These are phyloP conservation scores for Cryptococcus sp. DNA, from an alignment of 1,284 basidiomycete genomes.

Conservation along the genomic window DNA sequence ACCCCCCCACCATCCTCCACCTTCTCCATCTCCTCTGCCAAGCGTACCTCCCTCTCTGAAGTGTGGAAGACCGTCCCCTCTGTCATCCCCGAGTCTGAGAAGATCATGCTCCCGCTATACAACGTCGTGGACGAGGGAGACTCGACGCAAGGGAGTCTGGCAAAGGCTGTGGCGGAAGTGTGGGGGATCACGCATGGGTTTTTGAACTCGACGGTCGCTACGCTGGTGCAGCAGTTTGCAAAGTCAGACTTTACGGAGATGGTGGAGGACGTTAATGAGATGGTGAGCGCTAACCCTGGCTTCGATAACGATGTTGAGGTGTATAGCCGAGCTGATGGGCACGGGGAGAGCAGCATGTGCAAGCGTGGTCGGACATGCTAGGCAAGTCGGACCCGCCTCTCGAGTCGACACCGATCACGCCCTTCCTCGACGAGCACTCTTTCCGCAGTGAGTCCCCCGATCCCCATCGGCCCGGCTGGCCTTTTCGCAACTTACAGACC, in stretches of 20 bases:
- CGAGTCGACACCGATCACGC: conserved; percentile 68
- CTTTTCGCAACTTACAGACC: background rate
- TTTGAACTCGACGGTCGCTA: conserved; percentile 67
- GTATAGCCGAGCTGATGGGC: background rate
- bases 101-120: conserved; percentile 70
- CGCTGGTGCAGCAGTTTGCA: conserved; percentile 49
- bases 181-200: conserved; percentile 85
- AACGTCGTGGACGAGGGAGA: conserved; percentile 80
- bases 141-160: conserved; percentile 71
- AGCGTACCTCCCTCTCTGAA: conserved; percentile 28
- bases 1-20: conserved; percentile 15
- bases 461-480: background rate
- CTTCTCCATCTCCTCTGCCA: conserved; percentile 14
- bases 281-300: conserved; percentile 35
- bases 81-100: conserved; percentile 56
- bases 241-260: conserved; percentile 60
- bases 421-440: conserved; percentile 73
- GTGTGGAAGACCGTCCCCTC: conserved; percentile 35
- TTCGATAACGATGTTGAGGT: background rate
- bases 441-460: conserved; percentile 41
- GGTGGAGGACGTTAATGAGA: conserved; percentile 83
- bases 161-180: conserved; percentile 64
- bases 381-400: conserved; percentile 69
- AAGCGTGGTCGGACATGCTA: conserved; percentile 81
- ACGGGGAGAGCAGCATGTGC: conserved; percentile 58